phyloP scores from a whole-genome alignment of 1,284 basidiomycete genomes.

The Ceratobasidium sp. region DNA sequence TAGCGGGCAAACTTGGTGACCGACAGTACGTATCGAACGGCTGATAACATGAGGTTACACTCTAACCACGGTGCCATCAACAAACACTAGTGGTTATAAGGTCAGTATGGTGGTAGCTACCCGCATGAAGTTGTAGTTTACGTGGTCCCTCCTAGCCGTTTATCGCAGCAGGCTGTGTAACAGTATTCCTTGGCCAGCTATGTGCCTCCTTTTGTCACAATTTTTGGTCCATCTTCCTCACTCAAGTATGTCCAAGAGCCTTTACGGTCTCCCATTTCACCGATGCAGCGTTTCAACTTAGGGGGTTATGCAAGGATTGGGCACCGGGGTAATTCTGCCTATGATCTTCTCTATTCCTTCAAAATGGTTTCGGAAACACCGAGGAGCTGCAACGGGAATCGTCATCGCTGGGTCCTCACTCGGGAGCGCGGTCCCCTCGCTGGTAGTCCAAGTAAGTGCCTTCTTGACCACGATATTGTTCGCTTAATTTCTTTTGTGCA shows the following conservation, averaged over 20 bases:
- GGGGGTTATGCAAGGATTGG: conserved; percentile 49
- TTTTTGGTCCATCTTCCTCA: conserved; percentile 51
- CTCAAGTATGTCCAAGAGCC: conserved; percentile 41
- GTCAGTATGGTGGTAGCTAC: too few species aligned
- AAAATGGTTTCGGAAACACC: conserved; percentile 52
- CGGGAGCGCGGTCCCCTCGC: conserved; percentile 45
- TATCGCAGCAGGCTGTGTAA: conserved; percentile 46
- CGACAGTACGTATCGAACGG: conserved; percentile 41
- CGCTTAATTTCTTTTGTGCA: not conserved
- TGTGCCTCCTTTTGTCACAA: conserved; percentile 48
- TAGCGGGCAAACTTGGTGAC: conserved; percentile 43
- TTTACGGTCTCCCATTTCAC: not conserved
- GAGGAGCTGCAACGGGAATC: conserved; percentile 52
- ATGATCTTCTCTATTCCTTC: conserved; percentile 50
- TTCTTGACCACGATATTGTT: not conserved
- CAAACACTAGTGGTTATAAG: too few species aligned
- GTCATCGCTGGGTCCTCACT: conserved; percentile 51
- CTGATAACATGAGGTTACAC: too few species aligned
- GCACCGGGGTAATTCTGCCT: conserved; percentile 49
- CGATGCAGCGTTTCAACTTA: not conserved
- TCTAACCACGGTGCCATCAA: not conserved
- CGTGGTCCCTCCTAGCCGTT: conserved; percentile 29
- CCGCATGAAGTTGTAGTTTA: too few species aligned
- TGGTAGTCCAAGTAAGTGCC: conserved; percentile 19
- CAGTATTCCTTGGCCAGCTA: conserved; percentile 48